phyloP scores from a whole-genome alignment of 768 basidiomycete genomes.

The Boletus edulis region DNA sequence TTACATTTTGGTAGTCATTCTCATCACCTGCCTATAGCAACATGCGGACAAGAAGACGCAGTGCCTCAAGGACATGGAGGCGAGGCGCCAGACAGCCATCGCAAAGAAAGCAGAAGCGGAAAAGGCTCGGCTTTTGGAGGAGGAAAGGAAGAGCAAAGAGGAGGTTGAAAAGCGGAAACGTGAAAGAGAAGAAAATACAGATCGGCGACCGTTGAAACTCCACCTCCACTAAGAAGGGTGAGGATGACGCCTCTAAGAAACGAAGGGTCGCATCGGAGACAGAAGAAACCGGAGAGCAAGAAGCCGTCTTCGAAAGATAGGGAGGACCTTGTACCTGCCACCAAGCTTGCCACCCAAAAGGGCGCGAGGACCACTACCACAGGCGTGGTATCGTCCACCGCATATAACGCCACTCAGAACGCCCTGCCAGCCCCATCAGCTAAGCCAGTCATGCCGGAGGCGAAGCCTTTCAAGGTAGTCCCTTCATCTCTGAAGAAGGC shows the following conservation, averaged over 20 bases:
- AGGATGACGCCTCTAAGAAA: conserved; percentile 73
- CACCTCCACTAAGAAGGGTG: conserved; percentile 58
- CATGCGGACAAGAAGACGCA: conserved; percentile 81
- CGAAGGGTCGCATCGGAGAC: conserved; percentile 55
- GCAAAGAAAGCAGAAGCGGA: conserved; percentile 82
- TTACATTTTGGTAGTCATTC: not conserved
- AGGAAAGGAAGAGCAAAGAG: conserved; percentile 70
- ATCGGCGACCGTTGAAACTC: conserved; percentile 60
- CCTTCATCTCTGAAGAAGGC: conserved; percentile 43
- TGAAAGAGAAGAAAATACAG: conserved; percentile 75
- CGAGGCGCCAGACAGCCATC: conserved; percentile 64
- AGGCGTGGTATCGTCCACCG: conserved; percentile 37
- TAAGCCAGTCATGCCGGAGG: conserved; percentile 30
- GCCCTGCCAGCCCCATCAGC: conserved; percentile 24
- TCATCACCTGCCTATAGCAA: conserved; percentile 52
- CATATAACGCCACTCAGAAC: conserved; percentile 40
- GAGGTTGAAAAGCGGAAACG: conserved; percentile 77
- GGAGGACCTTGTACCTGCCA: conserved; percentile 28
- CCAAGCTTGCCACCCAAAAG: conserved; percentile 33
- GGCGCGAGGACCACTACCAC: conserved; percentile 32
- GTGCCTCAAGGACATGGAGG: conserved; percentile 79
- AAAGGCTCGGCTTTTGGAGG: conserved; percentile 56
- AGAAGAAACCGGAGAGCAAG: conserved; percentile 58
- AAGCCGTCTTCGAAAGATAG: conserved; percentile 61
- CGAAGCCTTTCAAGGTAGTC: conserved; percentile 37